Evolutionary conservation across 129 eudicot genomes (phyloP).

Genomic region (Oenanthe sinensis): DNA sequence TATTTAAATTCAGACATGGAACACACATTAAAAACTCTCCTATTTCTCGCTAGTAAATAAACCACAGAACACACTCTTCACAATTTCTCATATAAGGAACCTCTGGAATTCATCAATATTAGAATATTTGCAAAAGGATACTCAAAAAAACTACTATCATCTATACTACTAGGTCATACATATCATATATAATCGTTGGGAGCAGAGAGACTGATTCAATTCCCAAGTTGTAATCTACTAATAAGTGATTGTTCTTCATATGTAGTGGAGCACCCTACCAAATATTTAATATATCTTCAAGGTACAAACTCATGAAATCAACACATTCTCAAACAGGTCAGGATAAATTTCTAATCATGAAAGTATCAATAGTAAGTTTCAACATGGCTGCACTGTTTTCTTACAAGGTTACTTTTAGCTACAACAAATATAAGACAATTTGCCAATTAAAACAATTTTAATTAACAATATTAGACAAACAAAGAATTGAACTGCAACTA

Average conservation of each 20-base stretch:
- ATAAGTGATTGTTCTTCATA: too few species aligned
- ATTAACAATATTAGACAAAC: background rate
- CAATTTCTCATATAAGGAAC: background rate
- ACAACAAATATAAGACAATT: background rate
- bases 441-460: background rate
- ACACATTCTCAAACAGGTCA: background rate
- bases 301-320: too few species aligned
- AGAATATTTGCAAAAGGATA: background rate
- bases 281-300: too few species aligned
- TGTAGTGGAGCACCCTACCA: too few species aligned
- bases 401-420: background rate
- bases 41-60: background rate
- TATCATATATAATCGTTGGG: background rate
- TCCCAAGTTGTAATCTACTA: too few species aligned
- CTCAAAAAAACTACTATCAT: background rate
- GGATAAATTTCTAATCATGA: background rate
- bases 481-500: background rate
- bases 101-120: background rate
- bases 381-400: background rate
- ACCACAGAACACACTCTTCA: background rate
- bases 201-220: too few species aligned
- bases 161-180: background rate
- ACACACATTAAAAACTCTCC: background rate
- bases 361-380: background rate
- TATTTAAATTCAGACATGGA: background rate